Evolutionary conservation across 2,329 filamentous ascomycete species (phyloP).

Genomic region (Nigrospora osmanthi): DNA sequence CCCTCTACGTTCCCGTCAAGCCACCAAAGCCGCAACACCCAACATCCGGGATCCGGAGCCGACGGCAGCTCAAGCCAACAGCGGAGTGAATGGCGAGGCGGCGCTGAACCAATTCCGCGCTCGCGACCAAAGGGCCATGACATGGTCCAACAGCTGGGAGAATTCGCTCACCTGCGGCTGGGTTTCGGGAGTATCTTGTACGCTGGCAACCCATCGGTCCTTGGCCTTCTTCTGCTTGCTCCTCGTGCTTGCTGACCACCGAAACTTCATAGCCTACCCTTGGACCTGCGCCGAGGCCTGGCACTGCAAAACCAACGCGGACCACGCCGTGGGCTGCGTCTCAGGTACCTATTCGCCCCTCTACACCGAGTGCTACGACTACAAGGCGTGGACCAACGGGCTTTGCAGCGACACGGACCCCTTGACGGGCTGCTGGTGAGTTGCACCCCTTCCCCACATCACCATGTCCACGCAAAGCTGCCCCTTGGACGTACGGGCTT

Average conservation of each 20-base stretch:
- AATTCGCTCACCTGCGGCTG: conserved; percentile 21
- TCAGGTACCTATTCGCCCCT: conserved; percentile 20
- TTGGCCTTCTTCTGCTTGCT: background rate
- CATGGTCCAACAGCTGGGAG: conserved; percentile 9
- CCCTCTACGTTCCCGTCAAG: too few relatives aligned
- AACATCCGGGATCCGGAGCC: too few relatives aligned
- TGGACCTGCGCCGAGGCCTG: conserved; percentile 12
- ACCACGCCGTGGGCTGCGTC: conserved; percentile 27
- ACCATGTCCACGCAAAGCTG: too few relatives aligned
- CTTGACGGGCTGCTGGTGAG: conserved; percentile 29
- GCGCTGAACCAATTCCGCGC: too few relatives aligned
- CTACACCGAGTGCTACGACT: conserved; percentile 26
- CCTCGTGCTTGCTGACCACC: conserved; percentile 1
- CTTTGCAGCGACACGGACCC: conserved; percentile 17
- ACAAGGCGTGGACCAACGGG: conserved; percentile 18
- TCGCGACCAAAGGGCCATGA: too few relatives aligned
- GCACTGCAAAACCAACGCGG: conserved; percentile 21
- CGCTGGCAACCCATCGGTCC: conserved; percentile 5
- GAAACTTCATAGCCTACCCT: conserved; percentile 11
- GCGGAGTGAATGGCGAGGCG: too few relatives aligned
- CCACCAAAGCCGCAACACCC: too few relatives aligned
- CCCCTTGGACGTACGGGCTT: too few relatives aligned
- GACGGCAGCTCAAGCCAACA: too few relatives aligned
- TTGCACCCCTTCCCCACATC: too few relatives aligned
- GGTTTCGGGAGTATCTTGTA: conserved; percentile 17